Percentiles rank a stretch among this genome's conserved stretches.
phyloP scores from a whole-genome alignment of 192 early-diverging fungal species.

The Phlyctochytrium planicorne region DNA sequence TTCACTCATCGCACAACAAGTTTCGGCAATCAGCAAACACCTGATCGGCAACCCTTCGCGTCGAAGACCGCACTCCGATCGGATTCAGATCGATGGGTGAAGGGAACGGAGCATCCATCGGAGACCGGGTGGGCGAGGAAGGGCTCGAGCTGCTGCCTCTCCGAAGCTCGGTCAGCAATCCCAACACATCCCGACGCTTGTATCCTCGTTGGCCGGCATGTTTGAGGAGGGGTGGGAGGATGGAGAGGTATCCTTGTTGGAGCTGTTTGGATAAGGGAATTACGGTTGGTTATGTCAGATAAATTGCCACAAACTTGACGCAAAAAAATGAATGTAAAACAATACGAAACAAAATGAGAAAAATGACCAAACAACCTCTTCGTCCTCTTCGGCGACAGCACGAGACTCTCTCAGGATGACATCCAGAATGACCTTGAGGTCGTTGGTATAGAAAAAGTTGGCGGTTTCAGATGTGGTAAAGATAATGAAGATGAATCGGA shows the following conservation, averaged over 20 bases:
- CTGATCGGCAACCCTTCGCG: conserved; percentile 21
- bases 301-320: neutral
- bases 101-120: neutral
- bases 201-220: conserved; percentile 14
- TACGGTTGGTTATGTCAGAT: neutral
- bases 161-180: conserved; percentile 16
- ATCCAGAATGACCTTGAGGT: conserved; percentile 83
- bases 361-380: conserved; percentile 37
- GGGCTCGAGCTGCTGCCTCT: neutral
- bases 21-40: conserved; percentile 24
- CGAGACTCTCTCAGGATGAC: conserved; percentile 80
- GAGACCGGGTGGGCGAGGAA: neutral
- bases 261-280: conserved; percentile 25
- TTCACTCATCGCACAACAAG: too few species aligned
- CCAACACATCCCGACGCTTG: conserved; percentile 16
- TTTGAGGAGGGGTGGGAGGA: conserved; percentile 31
- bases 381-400: conserved; percentile 68
- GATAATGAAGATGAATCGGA: conserved; percentile 71
- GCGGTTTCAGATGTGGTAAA: conserved; percentile 61
- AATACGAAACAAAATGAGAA: neutral
- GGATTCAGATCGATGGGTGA: conserved; percentile 9
- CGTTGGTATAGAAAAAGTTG: conserved; percentile 90
- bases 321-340: neutral
- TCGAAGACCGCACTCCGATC: conserved; percentile 19
- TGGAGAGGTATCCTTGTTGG: conserved; percentile 39